Evolutionary conservation across 2,329 filamentous ascomycete genomes (phyloP), one percentile per base, ranked within the genome.

Genomic region (Ophiostoma pallidulum): DNA sequence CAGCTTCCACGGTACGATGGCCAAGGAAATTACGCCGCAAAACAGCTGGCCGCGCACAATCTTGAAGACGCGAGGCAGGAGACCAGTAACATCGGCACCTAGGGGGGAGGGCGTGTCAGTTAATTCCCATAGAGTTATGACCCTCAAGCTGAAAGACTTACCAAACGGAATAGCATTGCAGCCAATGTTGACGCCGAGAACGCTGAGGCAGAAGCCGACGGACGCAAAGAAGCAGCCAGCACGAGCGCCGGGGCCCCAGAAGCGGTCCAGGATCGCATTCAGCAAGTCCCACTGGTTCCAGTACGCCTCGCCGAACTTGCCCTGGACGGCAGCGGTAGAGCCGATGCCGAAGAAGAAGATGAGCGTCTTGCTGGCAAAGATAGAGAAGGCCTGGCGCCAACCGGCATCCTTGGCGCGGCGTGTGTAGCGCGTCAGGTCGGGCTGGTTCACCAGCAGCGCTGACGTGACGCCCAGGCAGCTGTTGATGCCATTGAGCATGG

Each of bases 291-390:
- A 57, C 5, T 51, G 52, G 48, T 55, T 55, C 55, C 54, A 56
- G 22, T 53, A 44, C 2, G 46, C 55, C 50, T 63, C 52, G n/a
- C 61, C 64, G 60, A 66, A 70, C 14, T 56, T 55, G 41, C 66
- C 64, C 53, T 70, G 67, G 43, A 69, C 65, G 4, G 66, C 66
- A 0, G 66, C 62, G 0, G 68, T 70, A 0, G 63, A 59, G 19
- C 69, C 56, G 44, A 71, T 71, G n/a, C 69, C 68, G 12, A 71
- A 58, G 46, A 54, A 54, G 28, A 51, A 48, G 40, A 53, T 47
- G 22, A 51, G 43, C 13, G 47, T 45, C 47, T 51, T 49, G 41
- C 51, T 49, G 58, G 58, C 10, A 64, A 66, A 16, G 62, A 65
- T 20, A 68, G 54, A 14, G 62, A 68, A 8, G 64, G 48, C 48